Evolutionary conservation across 768 basidiomycete species (phyloP), one percentile per base, ranked within the genome.

Genomic region (Mycena polygramma): DNA sequence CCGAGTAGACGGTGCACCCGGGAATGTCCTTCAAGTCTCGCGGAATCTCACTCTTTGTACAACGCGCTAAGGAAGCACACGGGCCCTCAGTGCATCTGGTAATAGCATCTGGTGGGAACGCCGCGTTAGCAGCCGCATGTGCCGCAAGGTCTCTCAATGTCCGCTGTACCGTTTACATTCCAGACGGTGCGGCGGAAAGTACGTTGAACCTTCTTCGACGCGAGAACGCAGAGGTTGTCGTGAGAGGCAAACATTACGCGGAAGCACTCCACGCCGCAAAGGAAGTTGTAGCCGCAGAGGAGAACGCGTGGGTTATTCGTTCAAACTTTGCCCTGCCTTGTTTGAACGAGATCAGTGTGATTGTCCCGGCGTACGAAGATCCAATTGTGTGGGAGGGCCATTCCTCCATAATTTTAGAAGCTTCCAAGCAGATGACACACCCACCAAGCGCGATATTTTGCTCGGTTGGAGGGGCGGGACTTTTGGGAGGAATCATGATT

Each of bases 21-120:
- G 87, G 88, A 0, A 85, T 91, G 70, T 94, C 93, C 2, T 94
- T 92, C 88, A 94, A 95, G 76, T 91, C 87, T 74, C 86, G 93
- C 24, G 92, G 92, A 7, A 84, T 94, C 41, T 91, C 91, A 22
- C 83, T 85, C 68, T 91, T 92, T 72, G 83, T 88, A 3, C 85
- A 88, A 73, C 81, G 83, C 37, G 87, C 86, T 22, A 83, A 84
- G 62, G 81, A 84, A 66, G 79, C 76, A 22, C 83, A 87, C 61
- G 93, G 93, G 0, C 76, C 84, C 15, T 75, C 77, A 36, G 82
- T 90, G 7, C 93, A 93, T 77, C 81, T 90, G 51, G 81, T 94
- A 51, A 88, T 90, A 59, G 92, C 93, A 0, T 94, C 93, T 0
- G 87, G 91, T 7, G 93, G 93, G n/a, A 94, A 94, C 75, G 94